phyloP scores from a whole-genome alignment of 495 filamentous ascomycete genomes.

The Schizothecium vesticola region DNA sequence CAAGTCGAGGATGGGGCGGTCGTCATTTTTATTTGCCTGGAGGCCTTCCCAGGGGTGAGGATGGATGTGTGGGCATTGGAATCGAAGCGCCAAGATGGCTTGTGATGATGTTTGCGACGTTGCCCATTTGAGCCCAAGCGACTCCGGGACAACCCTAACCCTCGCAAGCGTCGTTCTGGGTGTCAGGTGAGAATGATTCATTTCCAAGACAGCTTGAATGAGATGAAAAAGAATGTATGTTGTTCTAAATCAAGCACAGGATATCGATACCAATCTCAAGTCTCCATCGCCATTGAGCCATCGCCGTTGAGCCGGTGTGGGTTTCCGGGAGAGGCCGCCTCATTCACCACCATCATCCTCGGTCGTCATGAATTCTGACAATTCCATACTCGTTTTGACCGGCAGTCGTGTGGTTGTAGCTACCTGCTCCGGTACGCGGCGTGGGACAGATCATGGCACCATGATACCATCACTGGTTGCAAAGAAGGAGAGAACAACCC shows the following conservation, averaged over 20 bases:
- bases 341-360: too few species aligned
- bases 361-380: too few species aligned
- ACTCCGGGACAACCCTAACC: background rate
- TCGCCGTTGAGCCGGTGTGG: background rate
- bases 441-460: too few species aligned
- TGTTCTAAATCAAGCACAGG: too few species aligned
- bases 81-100: background rate
- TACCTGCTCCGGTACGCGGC: too few species aligned
- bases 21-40: background rate
- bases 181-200: background rate
- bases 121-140: background rate
- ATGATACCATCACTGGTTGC: too few species aligned
- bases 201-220: background rate
- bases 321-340: too few species aligned
- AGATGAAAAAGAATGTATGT: background rate
- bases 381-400: too few species aligned
- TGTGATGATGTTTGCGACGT: background rate
- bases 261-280: too few species aligned
- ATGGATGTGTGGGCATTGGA: background rate
- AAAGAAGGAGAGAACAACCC: too few species aligned
- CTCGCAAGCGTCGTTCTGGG: background rate
- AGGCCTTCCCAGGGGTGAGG: background rate
- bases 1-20: background rate
- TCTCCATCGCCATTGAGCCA: too few species aligned
- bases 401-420: too few species aligned